Evolutionary conservation across 2,329 filamentous ascomycete species (phyloP).

Genomic region (Trichoderma semiorbis): DNA sequence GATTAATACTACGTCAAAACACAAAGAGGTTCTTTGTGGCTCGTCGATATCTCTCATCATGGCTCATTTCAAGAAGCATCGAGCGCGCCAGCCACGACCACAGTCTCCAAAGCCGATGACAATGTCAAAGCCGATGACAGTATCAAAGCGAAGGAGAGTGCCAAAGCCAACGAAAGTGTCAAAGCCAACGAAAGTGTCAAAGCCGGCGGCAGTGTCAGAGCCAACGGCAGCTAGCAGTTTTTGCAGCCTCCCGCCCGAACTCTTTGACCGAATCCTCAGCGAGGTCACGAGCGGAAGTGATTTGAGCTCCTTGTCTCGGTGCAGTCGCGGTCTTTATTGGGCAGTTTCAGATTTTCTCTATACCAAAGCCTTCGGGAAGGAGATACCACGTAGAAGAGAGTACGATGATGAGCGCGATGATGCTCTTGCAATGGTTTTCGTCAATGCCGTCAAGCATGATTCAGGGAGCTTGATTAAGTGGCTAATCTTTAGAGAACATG

Average conservation of each 20-base stretch:
- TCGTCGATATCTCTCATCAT: background rate
- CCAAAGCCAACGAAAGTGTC: background rate
- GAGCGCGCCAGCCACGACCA: background rate
- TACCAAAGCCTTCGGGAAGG: background rate
- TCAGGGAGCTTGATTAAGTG: slow-evolving; percentile 7
- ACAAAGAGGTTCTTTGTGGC: background rate
- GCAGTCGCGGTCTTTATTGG: background rate
- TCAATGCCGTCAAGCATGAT: slow-evolving; percentile 5
- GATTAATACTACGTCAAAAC: background rate
- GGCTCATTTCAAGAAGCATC: background rate
- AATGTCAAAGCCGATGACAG: no score
- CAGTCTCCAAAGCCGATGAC: no score
- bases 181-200: background rate
- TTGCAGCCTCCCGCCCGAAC: background rate
- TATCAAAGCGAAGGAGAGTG: background rate
- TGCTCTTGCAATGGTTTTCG: background rate
- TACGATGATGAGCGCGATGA: background rate
- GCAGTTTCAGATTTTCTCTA: background rate
- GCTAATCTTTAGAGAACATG: slow-evolving; percentile 3
- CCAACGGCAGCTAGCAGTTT: background rate
- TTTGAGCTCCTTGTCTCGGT: slow-evolving; percentile 1
- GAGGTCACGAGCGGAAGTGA: background rate
- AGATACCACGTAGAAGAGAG: background rate
- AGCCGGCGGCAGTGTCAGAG: no score
- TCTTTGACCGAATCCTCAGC: background rate